Base-by-base conservation (phyloP, 2,329 filamentous ascomycete species). In the Fusarium avenaceum region DNA sequence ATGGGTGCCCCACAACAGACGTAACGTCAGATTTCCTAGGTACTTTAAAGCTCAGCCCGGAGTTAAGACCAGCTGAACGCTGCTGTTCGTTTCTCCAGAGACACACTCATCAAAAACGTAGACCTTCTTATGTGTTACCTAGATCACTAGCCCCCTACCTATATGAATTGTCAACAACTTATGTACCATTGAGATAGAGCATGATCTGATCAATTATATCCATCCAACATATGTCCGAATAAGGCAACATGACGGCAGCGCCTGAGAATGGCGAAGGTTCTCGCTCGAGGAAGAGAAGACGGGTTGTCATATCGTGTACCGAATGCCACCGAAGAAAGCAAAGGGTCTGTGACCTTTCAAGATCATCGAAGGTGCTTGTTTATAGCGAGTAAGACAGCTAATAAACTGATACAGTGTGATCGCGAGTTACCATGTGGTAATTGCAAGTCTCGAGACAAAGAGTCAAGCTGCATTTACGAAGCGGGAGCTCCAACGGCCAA, bases 291-390 rank as follows among this genome's bases (percentile, higher is more conserved):
- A 89, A 89, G 77, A 81, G 88, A 67, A 83, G 86, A 71, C 82
- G 88, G 39, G 81, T 87, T 42, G 86, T 89, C 44, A 87, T 90
- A 58, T 89, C 86, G 9, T 90, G 88, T 70, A 87, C 84, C 13
- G 87, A 90, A 73, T 90, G 88, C 69, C 88, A 90, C 76, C 81
- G 87, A 63, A 82, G 88, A 62, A 90, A 90, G 73, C 86, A 89
- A 73, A 87, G 87, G 81, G 85, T 85, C 48, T 33, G 71, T 62
- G 24, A 19, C 19, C 17, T 26, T 38, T 15, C 7, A 5, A 30
- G 10, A 30, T 15, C 19, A 15, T 15, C 4, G 8, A 26, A 15
- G 13, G 15, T 4, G 11, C 8, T 22, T 7, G 24, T 6, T 10
- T 9, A 7, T 26, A 4, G 8, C 4, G n/a, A 17, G 17, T 6